Base-by-base conservation (phyloP, 257 asterid genomes). In the Ilex asprella region DNA sequence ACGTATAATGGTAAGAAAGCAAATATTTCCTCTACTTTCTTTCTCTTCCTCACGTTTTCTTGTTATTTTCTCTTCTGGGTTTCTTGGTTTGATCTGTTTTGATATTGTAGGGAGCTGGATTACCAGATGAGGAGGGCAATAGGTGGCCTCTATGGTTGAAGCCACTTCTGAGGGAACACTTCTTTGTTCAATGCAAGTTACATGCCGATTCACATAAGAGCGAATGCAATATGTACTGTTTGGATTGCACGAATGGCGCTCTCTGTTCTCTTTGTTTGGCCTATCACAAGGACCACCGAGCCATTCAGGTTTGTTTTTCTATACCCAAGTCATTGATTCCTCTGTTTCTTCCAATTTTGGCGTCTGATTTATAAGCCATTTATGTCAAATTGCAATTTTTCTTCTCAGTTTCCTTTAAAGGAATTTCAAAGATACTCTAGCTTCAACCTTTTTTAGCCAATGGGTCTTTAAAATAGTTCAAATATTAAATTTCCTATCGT, bases 151-250 rank as follows among this genome's bases (percentile, higher is more conserved):
- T 30, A 16, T 70, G 70, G 70, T 35, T 70, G 57, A 50, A 63
- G 30, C 65, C 65, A 16, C 35, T 70, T 35, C 46, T 70, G n/a
- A 35, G 14, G 9, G 68, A 63, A 31, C 16, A 31, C 30, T 70
- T 70, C 61, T 70, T 70, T 58, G 66, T 30, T 70, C 75, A 70
- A 16, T 70, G 69, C 56, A 63, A 70, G 55, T 46, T 58, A 13
- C 75, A 64, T 10, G 56, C 50, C 16, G 68, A 57, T 50, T 63
- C 75, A 6, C 75, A 70, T 31, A 70, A 70, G 51, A 63, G 70
- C 21, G 75, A 70, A 43, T 70, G 75, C 32, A 70, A 70, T 52
- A 70, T 70, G 75, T 70, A 70, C 31, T 70, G 75, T 15, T 60
- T 70, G 39, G 70, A 70, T 5, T 70, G 75, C 35, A 58, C 51